These are phyloP conservation scores for Linum usitatissimum DNA, from an alignment of 345 rosid species.

Conservation along the genomic window DNA sequence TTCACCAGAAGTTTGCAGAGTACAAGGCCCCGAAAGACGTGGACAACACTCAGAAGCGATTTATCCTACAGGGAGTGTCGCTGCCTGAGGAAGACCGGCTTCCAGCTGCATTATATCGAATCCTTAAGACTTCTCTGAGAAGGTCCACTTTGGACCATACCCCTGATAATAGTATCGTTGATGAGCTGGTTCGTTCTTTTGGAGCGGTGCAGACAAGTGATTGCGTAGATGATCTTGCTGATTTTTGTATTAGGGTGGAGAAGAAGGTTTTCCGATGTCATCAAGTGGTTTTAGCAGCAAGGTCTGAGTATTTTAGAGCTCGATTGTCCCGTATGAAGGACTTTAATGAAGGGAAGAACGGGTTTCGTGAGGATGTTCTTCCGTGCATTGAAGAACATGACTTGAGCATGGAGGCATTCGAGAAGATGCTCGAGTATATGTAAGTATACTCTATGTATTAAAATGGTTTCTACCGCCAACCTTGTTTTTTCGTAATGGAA, in stretches of 20 bases:
- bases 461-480: constrained; percentile 4
- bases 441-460: constrained; percentile 24
- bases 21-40: constrained; percentile 71
- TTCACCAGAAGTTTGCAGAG: constrained; percentile 73
- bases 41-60: constrained; percentile 81
- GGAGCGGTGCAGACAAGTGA: constrained; percentile 31
- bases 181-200: constrained; percentile 28
- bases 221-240: constrained; percentile 57
- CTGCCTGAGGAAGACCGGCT: constrained; percentile 88
- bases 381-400: constrained; percentile 84
- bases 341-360: constrained; percentile 48
- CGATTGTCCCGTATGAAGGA: constrained; percentile 67
- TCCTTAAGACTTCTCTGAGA: constrained; percentile 45
- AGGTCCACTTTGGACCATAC: constrained; percentile 26
- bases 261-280: constrained; percentile 60
- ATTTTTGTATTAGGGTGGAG: constrained; percentile 74
- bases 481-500: too few species aligned
- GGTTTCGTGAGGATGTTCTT: constrained; percentile 28
- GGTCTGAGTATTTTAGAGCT: constrained; percentile 93
- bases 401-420: constrained; percentile 66
- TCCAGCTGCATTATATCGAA: constrained; percentile 59
- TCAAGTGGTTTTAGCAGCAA: constrained; percentile 86
- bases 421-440: constrained; percentile 93
- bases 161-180: constrained; percentile 17
- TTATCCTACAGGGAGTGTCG: constrained; percentile 67